Percentiles rank a stretch among this genome's conserved stretches.
Conservation (phyloP, 352 stramenopile species). For the Globisporangium paroecandrum region DNA sequence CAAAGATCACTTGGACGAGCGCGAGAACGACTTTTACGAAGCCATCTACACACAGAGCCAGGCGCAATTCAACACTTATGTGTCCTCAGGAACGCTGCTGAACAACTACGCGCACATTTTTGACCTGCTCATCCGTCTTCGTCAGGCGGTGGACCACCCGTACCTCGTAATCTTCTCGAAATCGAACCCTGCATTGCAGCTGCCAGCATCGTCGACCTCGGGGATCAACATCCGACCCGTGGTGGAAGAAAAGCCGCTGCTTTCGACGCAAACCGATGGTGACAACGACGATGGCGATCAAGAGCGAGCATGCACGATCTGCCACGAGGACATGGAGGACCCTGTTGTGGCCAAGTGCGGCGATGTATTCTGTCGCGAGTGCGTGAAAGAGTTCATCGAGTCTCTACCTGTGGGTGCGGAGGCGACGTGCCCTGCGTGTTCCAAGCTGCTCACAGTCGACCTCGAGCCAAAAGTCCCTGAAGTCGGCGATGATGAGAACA, state of each 20-base stretch:
- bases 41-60: slow-evolving; percentile 97
- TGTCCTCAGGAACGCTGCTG: slow-evolving; percentile 95
- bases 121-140: slow-evolving; percentile 96
- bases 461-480: slow-evolving; percentile 33
- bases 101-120: slow-evolving; percentile 99
- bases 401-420: slow-evolving; percentile 57
- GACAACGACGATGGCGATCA: slow-evolving; percentile 22
- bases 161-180: slow-evolving; percentile 95
- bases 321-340: slow-evolving; percentile 90
- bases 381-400: slow-evolving; percentile 77
- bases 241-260: slow-evolving; percentile 66
- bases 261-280: slow-evolving; percentile 18
- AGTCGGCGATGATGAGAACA: slow-evolving; percentile 15
- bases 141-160: slow-evolving; percentile 98
- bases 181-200: slow-evolving; percentile 74
- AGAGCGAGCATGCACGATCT: slow-evolving; percentile 83
- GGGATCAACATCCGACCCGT: slow-evolving; percentile 30
- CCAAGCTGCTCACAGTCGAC: slow-evolving; percentile 83
- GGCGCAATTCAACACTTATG: slow-evolving; percentile 98
- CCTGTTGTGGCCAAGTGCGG: slow-evolving; percentile 87
- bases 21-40: slow-evolving; percentile 99
- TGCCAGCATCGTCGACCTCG: slow-evolving; percentile 32
- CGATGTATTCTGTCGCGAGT: slow-evolving; percentile 91
- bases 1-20: slow-evolving; percentile 81
- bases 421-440: slow-evolving; percentile 76